phyloP scores from a whole-genome alignment of 768 basidiomycete genomes.

The Trametes villosa region DNA sequence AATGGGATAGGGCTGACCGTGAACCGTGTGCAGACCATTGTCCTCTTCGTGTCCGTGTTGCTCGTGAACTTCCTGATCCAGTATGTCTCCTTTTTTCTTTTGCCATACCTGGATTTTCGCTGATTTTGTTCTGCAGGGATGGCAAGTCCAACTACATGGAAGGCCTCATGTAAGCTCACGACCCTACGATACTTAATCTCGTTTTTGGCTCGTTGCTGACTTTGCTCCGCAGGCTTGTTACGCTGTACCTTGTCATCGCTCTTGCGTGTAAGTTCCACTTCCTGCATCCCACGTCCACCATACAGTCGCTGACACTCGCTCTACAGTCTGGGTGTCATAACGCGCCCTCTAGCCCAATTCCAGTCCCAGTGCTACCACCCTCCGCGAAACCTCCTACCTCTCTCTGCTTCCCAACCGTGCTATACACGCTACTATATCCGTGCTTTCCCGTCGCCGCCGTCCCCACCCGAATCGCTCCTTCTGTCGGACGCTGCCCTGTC shows the following conservation, averaged over 20 bases:
- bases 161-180: conserved; percentile 77
- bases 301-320: conserved; percentile 9
- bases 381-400: conserved; percentile 15
- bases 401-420: neutral
- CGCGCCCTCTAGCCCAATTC: neutral
- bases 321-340: conserved; percentile 52
- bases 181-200: conserved; percentile 34
- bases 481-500: conserved; percentile 2
- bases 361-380: neutral
- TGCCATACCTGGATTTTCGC: neutral
- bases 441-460: neutral
- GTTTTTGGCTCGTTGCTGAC: neutral
- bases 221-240: conserved; percentile 40
- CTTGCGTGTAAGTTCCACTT: conserved; percentile 63
- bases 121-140: conserved; percentile 47
- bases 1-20: neutral
- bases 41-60: conserved; percentile 85
- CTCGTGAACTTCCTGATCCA: conserved; percentile 75
- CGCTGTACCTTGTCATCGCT: conserved; percentile 81
- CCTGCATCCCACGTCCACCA: neutral
- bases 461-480: conserved; percentile 16
- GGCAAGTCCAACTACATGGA: conserved; percentile 94
- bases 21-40: conserved; percentile 64
- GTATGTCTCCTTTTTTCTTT: conserved; percentile 4
- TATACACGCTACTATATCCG: neutral